Evolutionary conservation across 2,329 filamentous ascomycete species (phyloP).

Genomic region (Fusarium equiseti): DNA sequence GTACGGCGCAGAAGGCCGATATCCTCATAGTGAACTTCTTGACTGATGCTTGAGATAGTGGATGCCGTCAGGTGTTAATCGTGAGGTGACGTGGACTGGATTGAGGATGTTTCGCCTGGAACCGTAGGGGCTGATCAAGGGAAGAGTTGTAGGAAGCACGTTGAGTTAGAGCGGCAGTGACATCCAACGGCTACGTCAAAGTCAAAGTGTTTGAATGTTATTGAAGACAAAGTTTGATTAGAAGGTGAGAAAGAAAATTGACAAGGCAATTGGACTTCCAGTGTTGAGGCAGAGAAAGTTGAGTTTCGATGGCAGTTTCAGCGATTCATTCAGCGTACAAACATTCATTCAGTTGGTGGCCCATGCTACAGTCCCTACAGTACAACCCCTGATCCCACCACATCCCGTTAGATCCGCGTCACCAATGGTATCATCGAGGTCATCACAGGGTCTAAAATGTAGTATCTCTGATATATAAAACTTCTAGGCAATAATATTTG

Average conservation of each 20-base stretch:
- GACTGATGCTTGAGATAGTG: background rate
- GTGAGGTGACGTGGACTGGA: conserved; percentile 15
- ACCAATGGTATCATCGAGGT: background rate
- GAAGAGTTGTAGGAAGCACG: background rate
- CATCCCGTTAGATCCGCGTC: conserved; percentile 4
- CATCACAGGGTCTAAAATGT: background rate
- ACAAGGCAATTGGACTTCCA: background rate
- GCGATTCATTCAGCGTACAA: conserved; percentile 4
- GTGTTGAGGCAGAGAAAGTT: background rate
- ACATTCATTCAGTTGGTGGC: background rate
- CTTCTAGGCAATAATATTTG: background rate
- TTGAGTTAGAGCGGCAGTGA: background rate
- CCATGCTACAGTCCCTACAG: background rate
- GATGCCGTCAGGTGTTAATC: background rate
- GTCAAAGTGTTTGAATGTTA: background rate
- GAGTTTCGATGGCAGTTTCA: background rate
- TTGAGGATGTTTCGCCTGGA: conserved; percentile 4
- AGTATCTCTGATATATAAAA: background rate
- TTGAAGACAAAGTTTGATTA: background rate
- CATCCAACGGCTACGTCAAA: background rate
- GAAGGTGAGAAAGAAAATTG: background rate
- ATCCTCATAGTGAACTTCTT: conserved; percentile 14
- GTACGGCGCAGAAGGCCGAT: background rate
- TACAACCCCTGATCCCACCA: conserved; percentile 6
- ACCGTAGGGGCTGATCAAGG: conserved; percentile 25